phyloP scores from a whole-genome alignment of 768 basidiomycete species.

The Heimioporus sp. region DNA sequence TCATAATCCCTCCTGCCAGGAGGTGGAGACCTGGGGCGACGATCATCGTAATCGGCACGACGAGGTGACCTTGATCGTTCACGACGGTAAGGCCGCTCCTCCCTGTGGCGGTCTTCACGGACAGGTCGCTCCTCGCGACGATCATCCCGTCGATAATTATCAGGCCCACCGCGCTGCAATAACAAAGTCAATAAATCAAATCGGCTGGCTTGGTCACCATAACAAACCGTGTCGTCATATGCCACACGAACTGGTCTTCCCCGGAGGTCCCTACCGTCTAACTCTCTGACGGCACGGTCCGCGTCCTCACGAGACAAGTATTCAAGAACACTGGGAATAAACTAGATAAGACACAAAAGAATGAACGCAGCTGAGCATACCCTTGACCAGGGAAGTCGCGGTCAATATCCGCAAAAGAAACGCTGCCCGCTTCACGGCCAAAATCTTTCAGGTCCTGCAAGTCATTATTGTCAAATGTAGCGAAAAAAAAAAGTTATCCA shows the following conservation, averaged over 20 bases:
- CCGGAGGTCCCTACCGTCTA: constrained; percentile 86
- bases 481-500: constrained; percentile 7
- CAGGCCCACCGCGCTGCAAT: constrained; percentile 58
- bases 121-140: constrained; percentile 55
- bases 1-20: constrained; percentile 77
- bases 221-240: constrained; percentile 57
- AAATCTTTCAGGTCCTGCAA: constrained; percentile 96
- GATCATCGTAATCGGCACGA: constrained; percentile 68
- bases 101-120: constrained; percentile 58
- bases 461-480: constrained; percentile 30
- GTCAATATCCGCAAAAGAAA: constrained; percentile 94
- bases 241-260: constrained; percentile 76
- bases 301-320: constrained; percentile 88
- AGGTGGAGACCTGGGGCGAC: constrained; percentile 76
- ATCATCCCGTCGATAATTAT: constrained; percentile 77
- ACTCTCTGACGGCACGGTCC: constrained; percentile 85
- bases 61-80: constrained; percentile 86
- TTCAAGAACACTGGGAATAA: constrained; percentile 71
- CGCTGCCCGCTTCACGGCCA: constrained; percentile 89
- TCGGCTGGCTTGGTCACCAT: background rate
- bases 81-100: constrained; percentile 57
- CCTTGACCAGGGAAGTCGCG: constrained; percentile 83
- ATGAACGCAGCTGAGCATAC: constrained; percentile 43
- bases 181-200: background rate
- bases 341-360: constrained; percentile 1